Conservation (phyloP, 176 grass and related monocot species). For the Aegilops umbellulata region DNA sequence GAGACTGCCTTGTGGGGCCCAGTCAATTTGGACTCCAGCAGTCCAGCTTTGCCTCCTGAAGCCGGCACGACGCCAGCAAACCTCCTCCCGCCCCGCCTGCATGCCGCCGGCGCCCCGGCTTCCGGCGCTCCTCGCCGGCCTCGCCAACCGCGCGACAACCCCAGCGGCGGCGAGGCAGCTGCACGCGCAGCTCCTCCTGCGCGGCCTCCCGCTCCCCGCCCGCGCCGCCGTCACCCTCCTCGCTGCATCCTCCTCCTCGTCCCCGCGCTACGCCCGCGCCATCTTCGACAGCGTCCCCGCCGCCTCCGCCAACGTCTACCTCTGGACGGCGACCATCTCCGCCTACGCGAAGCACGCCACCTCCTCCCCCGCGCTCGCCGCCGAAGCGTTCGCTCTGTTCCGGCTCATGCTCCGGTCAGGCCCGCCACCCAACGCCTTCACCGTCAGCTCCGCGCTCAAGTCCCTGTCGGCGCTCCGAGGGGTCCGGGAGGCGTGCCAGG, state of each 20-base stretch:
- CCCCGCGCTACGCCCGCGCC: constrained; percentile 33
- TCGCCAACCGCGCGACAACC: constrained; percentile 16
- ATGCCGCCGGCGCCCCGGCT: background rate
- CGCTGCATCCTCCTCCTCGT: constrained; percentile 26
- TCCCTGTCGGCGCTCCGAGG: constrained; percentile 29
- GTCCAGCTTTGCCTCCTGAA: no score
- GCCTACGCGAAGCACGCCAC: constrained; percentile 38
- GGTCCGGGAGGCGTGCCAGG: constrained; percentile 25
- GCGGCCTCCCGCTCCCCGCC: constrained; percentile 34
- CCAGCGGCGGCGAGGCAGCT: constrained; percentile 32
- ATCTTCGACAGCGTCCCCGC: constrained; percentile 36
- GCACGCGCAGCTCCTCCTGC: constrained; percentile 46
- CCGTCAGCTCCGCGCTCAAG: constrained; percentile 46
- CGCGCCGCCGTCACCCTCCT: constrained; percentile 45
- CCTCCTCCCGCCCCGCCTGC: background rate
- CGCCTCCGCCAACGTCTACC: constrained; percentile 45
- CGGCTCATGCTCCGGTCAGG: constrained; percentile 43
- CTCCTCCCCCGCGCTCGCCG: background rate
- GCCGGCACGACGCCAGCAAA: background rate
- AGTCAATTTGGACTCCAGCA: background rate
- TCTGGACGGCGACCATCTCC: constrained; percentile 47
- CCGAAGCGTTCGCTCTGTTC: constrained; percentile 37
- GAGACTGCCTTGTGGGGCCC: no score
- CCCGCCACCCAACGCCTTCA: constrained; percentile 53
- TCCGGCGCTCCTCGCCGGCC: background rate